Conservation (phyloP, 345 rosid genomes). For the Salix viminalis region DNA sequence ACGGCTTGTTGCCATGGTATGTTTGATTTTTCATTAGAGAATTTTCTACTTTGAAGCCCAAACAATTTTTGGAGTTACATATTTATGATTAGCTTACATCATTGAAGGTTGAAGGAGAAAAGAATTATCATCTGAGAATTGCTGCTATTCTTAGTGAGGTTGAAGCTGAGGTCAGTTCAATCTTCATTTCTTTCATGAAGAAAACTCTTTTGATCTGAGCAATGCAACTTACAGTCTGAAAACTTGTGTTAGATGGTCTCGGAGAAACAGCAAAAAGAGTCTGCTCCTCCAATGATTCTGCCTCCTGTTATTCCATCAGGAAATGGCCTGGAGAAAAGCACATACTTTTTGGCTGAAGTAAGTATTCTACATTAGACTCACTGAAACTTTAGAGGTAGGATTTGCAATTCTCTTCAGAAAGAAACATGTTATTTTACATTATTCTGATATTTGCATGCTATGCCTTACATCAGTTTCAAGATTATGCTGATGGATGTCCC, state of each 20-base stretch:
- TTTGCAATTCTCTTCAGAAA: neutral
- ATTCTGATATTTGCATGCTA: neutral
- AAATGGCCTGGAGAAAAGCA: constrained; percentile 57
- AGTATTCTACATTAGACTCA: constrained; percentile 23
- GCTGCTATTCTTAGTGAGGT: constrained; percentile 90
- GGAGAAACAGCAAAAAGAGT: constrained; percentile 89
- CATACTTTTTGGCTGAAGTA: constrained; percentile 87
- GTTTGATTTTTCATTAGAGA: neutral
- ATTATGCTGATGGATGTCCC: neutral
- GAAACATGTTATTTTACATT: neutral
- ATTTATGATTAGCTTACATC: constrained; percentile 1
- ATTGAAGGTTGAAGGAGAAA: constrained; percentile 90
- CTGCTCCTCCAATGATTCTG: constrained; percentile 60
- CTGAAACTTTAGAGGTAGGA: neutral
- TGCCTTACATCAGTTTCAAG: neutral
- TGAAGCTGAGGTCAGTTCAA: constrained; percentile 90
- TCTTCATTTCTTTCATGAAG: neutral
- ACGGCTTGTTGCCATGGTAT: constrained; percentile 87
- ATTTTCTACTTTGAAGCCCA: constrained; percentile 8
- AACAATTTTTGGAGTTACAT: constrained; percentile 7
- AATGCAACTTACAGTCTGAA: constrained; percentile 6
- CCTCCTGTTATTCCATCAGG: constrained; percentile 51
- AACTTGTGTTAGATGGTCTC: constrained; percentile 65
- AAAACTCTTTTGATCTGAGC: constrained; percentile 1
- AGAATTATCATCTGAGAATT: constrained; percentile 71